Evolutionary conservation across 345 rosid genomes (phyloP).

Genomic region (Syzygium oleosum): DNA sequence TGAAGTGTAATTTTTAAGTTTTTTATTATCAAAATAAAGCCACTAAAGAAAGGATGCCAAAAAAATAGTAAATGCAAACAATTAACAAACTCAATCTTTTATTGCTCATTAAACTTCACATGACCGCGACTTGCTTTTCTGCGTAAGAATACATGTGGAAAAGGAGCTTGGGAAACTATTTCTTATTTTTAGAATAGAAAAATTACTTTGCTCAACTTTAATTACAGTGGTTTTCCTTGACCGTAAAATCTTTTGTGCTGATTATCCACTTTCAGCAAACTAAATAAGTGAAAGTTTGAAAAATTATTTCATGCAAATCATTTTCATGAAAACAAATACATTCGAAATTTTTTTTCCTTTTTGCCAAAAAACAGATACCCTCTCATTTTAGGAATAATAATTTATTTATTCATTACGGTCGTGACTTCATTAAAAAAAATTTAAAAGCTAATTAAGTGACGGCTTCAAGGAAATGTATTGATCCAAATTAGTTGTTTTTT

Average conservation of each 20-base stretch:
- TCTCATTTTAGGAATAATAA: neutral
- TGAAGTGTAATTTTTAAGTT: neutral
- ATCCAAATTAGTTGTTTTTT: too few species aligned
- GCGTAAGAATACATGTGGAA: neutral
- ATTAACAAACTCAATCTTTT: neutral
- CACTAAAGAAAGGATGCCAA: neutral
- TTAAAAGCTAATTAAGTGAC: neutral
- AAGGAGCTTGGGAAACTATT: neutral
- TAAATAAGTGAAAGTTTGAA: neutral
- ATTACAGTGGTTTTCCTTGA: neutral
- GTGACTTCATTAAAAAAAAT: neutral
- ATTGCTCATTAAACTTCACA: neutral
- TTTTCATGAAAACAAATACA: neutral
- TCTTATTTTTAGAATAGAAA: neutral
- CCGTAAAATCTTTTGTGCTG: neutral
- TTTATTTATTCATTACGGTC: neutral
- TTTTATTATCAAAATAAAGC: neutral
- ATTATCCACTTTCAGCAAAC: neutral
- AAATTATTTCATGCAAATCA: neutral
- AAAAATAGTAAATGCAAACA: neutral
- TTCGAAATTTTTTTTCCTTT: neutral
- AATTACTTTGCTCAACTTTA: neutral
- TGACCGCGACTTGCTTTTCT: neutral
- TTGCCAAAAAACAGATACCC: neutral
- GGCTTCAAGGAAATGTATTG: neutral